phyloP scores from a whole-genome alignment of 352 stramenopile species.

The Phytophthora crassamura region DNA sequence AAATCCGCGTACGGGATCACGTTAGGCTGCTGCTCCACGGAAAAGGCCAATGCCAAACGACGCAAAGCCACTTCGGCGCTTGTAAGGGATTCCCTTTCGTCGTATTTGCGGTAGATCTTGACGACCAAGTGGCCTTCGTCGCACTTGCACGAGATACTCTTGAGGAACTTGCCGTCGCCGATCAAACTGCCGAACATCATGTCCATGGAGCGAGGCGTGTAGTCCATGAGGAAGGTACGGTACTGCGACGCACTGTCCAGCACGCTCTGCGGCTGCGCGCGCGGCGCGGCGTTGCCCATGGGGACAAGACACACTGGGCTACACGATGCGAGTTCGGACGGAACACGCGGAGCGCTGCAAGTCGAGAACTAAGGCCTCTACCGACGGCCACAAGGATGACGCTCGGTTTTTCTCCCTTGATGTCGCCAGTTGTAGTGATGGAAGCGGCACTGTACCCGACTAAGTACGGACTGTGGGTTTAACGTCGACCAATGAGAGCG shows the following conservation, averaged over 20 bases:
- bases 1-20: conserved; percentile 86
- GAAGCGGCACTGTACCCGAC: conserved; percentile 1
- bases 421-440: conserved; percentile 34
- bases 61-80: conserved; percentile 65
- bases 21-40: conserved; percentile 79
- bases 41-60: conserved; percentile 60
- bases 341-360: neutral
- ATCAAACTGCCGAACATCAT: conserved; percentile 90
- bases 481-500: neutral
- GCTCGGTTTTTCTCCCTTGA: conserved; percentile 29
- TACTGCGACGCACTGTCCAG: conserved; percentile 88
- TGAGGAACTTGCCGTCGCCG: conserved; percentile 91
- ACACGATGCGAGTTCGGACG: conserved; percentile 3
- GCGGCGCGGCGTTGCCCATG: conserved; percentile 88
- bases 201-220: conserved; percentile 83
- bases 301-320: conserved; percentile 3
- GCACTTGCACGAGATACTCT: conserved; percentile 89
- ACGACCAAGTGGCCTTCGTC: conserved; percentile 86
- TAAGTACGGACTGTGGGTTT: conserved; percentile 6
- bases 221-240: conserved; percentile 90
- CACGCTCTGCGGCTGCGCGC: conserved; percentile 76
- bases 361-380: conserved; percentile 9
- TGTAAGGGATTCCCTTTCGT: conserved; percentile 70
- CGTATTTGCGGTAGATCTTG: conserved; percentile 91
- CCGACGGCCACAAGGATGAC: neutral